A percentile compares a stretch with the other conserved stretches of the same genome.
phyloP scores from a whole-genome alignment of 1,139 yeast species.

The Geotrichum fermentans region DNA sequence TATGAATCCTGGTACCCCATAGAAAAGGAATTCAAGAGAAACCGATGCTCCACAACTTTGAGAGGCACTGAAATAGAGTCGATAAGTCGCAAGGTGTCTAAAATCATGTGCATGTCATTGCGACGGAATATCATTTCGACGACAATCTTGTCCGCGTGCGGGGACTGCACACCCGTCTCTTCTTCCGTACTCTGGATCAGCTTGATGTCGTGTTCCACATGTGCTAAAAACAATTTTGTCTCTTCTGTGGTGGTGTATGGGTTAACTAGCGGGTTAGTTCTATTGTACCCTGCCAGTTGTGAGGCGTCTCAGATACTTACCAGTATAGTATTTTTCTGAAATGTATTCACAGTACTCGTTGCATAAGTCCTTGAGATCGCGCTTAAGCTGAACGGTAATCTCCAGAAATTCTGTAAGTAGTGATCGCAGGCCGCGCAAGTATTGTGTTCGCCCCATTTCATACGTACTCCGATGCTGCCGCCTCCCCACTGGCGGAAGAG shows the following conservation, averaged over 20 bases:
- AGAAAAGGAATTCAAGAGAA: constrained; percentile 1
- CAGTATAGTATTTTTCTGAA: constrained; percentile 6
- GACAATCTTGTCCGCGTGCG: constrained; percentile 1
- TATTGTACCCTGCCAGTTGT: not conserved
- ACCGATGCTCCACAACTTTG: constrained; percentile 14
- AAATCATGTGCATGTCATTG: constrained; percentile 14
- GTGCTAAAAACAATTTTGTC: constrained; percentile 4
- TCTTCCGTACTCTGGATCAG: constrained; percentile 3
- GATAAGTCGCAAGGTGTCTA: constrained; percentile 12
- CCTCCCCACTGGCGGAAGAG: not conserved
- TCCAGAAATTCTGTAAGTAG: constrained; percentile 1
- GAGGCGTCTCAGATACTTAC: not conserved
- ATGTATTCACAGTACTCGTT: constrained; percentile 8
- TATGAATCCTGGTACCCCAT: constrained; percentile 4
- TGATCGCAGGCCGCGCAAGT: not conserved
- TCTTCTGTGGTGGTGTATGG: constrained; percentile 9
- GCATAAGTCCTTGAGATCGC: constrained; percentile 14
- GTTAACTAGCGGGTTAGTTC: constrained; percentile 3
- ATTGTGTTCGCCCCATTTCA: not conserved
- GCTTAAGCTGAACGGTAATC: constrained; percentile 5
- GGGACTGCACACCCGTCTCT: not conserved
- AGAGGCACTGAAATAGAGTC: constrained; percentile 5
- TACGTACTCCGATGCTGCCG: not conserved
- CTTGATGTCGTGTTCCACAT: not conserved
- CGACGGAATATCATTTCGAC: constrained; percentile 15